Conservation (phyloP, 345 rosid genomes). For the Melaleuca quinquenervia region DNA sequence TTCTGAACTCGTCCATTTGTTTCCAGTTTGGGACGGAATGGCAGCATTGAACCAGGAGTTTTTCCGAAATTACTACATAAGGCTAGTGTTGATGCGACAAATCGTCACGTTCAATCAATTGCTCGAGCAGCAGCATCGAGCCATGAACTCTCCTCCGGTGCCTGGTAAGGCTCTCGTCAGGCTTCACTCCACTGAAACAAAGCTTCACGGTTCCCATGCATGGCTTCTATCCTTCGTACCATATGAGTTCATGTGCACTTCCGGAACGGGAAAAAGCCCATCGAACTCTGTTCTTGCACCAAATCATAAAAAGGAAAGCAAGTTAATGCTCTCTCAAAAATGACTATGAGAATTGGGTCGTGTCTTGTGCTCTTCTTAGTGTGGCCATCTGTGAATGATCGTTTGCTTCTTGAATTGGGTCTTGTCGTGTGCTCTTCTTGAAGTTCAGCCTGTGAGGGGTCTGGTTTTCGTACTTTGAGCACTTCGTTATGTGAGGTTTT, state of each 20-base stretch:
- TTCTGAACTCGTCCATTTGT: background rate
- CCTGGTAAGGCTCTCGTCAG: no score
- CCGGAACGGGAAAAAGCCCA: no score
- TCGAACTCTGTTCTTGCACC: no score
- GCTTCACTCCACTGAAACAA: no score
- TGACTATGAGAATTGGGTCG: background rate
- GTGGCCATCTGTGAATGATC: background rate
- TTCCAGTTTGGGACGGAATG: background rate
- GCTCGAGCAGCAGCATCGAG: background rate
- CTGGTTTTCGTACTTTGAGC: background rate
- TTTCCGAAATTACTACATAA: background rate
- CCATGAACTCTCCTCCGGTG: background rate
- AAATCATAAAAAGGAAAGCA: background rate
- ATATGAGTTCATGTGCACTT: no score
- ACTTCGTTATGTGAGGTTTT: no score
- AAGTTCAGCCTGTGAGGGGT: background rate
- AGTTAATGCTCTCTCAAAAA: background rate
- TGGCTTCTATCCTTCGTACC: no score
- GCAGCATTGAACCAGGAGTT: background rate
- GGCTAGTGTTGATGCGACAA: background rate
- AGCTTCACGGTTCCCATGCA: no score
- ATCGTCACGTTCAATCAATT: background rate
- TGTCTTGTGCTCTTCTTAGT: background rate
- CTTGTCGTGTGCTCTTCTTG: background rate
- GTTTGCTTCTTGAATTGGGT: background rate